A percentile compares a stretch with the other conserved stretches of the same genome.
phyloP scores from a whole-genome alignment of 257 asterid genomes.

The Capsicum chinense region DNA sequence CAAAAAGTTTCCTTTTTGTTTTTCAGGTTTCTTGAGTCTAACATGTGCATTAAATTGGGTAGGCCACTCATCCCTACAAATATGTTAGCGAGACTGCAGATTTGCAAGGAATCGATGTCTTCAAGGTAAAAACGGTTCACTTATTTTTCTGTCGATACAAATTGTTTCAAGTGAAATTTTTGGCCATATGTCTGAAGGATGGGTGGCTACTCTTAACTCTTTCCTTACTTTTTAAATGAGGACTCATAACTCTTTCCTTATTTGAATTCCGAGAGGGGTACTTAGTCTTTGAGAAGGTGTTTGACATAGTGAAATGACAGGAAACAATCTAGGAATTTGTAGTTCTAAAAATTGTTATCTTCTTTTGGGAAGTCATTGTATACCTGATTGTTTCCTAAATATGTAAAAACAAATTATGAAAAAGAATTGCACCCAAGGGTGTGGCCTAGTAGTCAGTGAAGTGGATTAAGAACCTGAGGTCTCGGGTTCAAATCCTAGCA shows the following conservation, averaged over 20 bases:
- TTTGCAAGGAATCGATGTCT: slow-evolving; percentile 39
- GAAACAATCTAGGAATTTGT: background rate
- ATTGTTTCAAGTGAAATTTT: slow-evolving; percentile 4
- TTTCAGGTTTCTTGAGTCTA: slow-evolving; percentile 17
- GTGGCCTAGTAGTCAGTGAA: too few species aligned
- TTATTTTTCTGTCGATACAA: background rate
- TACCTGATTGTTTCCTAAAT: background rate
- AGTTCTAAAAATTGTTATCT: background rate
- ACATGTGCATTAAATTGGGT: slow-evolving; percentile 26
- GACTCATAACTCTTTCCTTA: background rate
- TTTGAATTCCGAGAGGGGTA: slow-evolving; percentile 2
- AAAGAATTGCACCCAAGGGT: too few species aligned
- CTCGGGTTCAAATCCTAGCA: too few species aligned
- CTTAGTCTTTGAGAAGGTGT: background rate
- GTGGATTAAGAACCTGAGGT: too few species aligned
- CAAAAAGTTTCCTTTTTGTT: background rate
- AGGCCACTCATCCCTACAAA: slow-evolving; percentile 42
- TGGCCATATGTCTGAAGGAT: background rate
- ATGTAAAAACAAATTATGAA: background rate
- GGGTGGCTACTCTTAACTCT: slow-evolving; percentile 3
- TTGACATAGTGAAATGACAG: slow-evolving; percentile 18
- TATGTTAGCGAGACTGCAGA: slow-evolving; percentile 45
- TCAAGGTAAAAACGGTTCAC: slow-evolving; percentile 33
- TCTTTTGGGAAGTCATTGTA: background rate
- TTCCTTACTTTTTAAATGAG: background rate